Evolutionary conservation across 2,329 filamentous ascomycete genomes (phyloP), one percentile per base, ranked within the genome.

Genomic region (Cephalotrichum gorgonifer): DNA sequence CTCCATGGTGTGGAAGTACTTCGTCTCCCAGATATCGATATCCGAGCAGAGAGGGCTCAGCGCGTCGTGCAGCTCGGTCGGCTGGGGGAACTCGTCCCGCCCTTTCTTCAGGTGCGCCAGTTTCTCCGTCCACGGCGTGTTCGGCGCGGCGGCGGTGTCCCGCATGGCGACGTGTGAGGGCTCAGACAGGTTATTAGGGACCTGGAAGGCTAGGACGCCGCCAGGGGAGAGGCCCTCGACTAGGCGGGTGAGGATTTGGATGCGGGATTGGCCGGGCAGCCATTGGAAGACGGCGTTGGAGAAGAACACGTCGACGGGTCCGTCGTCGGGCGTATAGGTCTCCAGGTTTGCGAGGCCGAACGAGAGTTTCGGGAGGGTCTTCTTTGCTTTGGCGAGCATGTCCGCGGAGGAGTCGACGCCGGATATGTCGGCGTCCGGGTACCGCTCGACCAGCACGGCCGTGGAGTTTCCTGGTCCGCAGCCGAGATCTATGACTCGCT

Each of bases 401-500:
- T 77, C 71, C 0, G 70, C 68, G 0, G 72, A 76, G 0, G 71
- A 72, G 54, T 82, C 78, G 43, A 82, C 66, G 9, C 76, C 78
- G 0, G 64, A 63, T 41, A 81, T 55, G 0, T 57, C 50, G 0
- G 77, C 71, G 4, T 59, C 43, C 0, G 76, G 74, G 57, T 73
- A 82, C 4, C 66, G 66, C 3, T 58, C 54, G 4, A 62, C 60
- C 2, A 82, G 66, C 1, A 73, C 69, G 1, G 62, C 59, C 0
- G 78, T 81, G 2, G 73, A 78, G 62, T 80, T 81, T 5, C 73
- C 78, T 0, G 78, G 78, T 0, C 78, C 78, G 58, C 78, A 82
- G 54, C 78, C 78, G 1, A 82, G 64, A 51, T 82, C 78, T 54
- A 78, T 64, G 54, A 81, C 70, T 26, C 58, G 62, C 9, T 62